Evolutionary conservation across 192 early-diverging fungal species (phyloP).

Genomic region (Physocladia obscura): DNA sequence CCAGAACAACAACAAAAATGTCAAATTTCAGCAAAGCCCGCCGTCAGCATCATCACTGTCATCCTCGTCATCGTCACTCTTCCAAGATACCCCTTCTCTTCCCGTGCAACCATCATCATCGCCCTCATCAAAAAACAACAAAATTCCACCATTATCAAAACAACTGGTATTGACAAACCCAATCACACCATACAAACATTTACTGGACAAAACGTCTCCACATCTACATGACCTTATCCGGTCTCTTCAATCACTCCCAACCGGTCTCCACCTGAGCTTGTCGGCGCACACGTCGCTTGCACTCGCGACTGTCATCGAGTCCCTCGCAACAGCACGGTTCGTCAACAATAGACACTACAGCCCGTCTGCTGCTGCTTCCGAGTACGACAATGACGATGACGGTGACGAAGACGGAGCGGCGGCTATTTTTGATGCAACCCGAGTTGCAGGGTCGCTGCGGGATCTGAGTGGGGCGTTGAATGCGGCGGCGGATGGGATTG

Average conservation of each 20-base stretch:
- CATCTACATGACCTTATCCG: neutral
- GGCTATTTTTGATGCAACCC: neutral
- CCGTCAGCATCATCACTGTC: too few species aligned
- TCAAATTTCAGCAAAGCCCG: too few species aligned
- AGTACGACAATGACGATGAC: neutral
- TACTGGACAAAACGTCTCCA: neutral
- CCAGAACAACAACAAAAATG: too few species aligned
- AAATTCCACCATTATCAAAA: neutral
- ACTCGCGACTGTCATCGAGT: conserved; percentile 15
- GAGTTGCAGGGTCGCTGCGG: conserved; percentile 6
- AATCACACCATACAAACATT: neutral
- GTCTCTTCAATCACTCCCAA: neutral
- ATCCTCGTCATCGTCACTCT: too few species aligned
- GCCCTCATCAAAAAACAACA: neutral
- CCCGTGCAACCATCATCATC: too few species aligned
- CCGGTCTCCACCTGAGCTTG: neutral
- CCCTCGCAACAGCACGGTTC: neutral
- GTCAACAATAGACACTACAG: neutral
- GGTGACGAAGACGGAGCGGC: neutral
- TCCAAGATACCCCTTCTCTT: too few species aligned
- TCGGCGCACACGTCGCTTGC: conserved; percentile 10
- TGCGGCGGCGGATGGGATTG: conserved; percentile 12
- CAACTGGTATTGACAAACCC: neutral
- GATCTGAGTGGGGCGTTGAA: conserved; percentile 7
- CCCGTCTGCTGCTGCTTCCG: neutral